Evolutionary conservation across 2,329 filamentous ascomycete species (phyloP).

Genomic region (Penicillium sp.): DNA sequence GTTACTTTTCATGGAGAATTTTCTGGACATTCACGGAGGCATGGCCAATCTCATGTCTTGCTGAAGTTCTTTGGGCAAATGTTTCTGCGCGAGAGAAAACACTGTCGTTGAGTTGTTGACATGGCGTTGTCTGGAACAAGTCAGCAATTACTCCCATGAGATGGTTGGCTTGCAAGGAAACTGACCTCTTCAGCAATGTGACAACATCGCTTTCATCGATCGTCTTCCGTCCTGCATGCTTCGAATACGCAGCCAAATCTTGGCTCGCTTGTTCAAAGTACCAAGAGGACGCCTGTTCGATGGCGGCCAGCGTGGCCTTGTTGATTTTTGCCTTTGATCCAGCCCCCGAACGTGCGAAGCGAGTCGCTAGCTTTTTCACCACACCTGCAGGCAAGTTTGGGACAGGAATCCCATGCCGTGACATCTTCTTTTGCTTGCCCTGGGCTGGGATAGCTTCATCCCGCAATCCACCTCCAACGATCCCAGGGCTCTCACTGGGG

Average conservation of each 20-base stretch:
- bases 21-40: slow-evolving; percentile 30
- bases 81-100: slow-evolving; percentile 79
- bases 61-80: slow-evolving; percentile 77
- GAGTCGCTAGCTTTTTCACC: slow-evolving; percentile 64
- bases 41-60: slow-evolving; percentile 64
- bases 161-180: slow-evolving; percentile 17
- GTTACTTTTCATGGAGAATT: slow-evolving; percentile 14
- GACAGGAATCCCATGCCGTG: slow-evolving; percentile 70
- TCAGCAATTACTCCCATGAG: slow-evolving; percentile 25
- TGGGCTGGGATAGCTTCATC: slow-evolving; percentile 28
- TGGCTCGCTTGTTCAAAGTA: slow-evolving; percentile 86
- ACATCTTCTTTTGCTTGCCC: slow-evolving; percentile 56
- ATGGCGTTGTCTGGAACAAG: slow-evolving; percentile 67
- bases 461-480: slow-evolving; percentile 36
- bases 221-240: slow-evolving; percentile 76
- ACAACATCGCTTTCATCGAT: slow-evolving; percentile 83
- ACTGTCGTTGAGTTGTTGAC: slow-evolving; percentile 67
- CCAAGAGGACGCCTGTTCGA: slow-evolving; percentile 82
- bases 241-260: slow-evolving; percentile 74
- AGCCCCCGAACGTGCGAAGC: slow-evolving; percentile 66
- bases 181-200: slow-evolving; percentile 78
- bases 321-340: slow-evolving; percentile 66
- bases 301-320: slow-evolving; percentile 68
- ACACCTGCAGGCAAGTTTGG: slow-evolving; percentile 70
- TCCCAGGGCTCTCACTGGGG: slow-evolving; percentile 30